These are phyloP conservation scores for Chlorociboria aeruginascens DNA, from an alignment of 495 filamentous ascomycete species.

Conservation along the genomic window DNA sequence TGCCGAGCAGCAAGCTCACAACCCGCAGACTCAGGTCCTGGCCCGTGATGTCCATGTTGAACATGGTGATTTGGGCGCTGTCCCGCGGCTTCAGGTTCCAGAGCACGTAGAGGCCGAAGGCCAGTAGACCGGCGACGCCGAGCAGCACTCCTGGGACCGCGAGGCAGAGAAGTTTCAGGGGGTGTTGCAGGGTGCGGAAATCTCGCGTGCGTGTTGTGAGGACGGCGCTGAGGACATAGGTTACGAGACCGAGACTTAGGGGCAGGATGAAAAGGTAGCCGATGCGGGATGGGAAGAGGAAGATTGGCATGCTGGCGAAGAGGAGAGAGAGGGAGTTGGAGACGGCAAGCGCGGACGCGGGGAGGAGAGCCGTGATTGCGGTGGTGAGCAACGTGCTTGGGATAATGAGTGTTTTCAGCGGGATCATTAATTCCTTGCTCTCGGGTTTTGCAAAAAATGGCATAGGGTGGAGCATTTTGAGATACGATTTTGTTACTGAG, in stretches of 20 bases:
- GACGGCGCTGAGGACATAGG: not conserved
- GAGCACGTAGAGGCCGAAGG: constrained; percentile 8
- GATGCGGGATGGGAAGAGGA: constrained; percentile 24
- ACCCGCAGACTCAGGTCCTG: not conserved
- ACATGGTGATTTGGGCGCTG: not conserved
- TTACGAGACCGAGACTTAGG: constrained; percentile 1
- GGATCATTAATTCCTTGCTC: constrained; percentile 23
- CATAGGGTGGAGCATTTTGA: constrained; percentile 28
- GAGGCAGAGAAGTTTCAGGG: not conserved
- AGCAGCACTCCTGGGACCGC: constrained; percentile 3
- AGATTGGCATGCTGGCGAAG: constrained; percentile 32
- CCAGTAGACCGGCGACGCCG: constrained; percentile 5
- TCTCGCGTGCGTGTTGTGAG: constrained; percentile 1
- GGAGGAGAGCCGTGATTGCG: constrained; percentile 28
- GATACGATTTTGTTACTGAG: constrained; percentile 23
- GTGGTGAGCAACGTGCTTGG: constrained; percentile 32
- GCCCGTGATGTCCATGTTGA: not conserved
- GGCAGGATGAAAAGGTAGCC: constrained; percentile 29
- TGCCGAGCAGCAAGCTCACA: constrained; percentile 5
- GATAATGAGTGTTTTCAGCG: constrained; percentile 30
- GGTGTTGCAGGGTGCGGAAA: not conserved
- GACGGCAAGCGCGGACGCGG: constrained; percentile 30
- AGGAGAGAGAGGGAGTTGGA: constrained; percentile 31
- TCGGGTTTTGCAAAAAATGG: constrained; percentile 11
- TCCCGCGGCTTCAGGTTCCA: not conserved